Evolutionary conservation across 805 yeast species (phyloP), one percentile per base, ranked within the genome.

Genomic region (Cyberlindnera sargentensis): DNA sequence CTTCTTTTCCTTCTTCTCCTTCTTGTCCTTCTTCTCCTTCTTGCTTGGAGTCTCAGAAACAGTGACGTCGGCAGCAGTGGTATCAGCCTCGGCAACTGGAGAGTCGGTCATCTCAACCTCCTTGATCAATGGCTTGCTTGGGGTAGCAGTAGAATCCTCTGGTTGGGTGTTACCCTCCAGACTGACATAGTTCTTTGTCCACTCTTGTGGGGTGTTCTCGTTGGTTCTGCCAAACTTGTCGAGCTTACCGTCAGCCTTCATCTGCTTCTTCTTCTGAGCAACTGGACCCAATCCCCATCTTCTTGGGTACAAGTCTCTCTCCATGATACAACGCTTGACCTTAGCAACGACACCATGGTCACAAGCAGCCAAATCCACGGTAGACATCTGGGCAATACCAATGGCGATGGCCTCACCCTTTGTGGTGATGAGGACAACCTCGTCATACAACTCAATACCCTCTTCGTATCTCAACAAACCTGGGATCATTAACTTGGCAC

Each of bases 271-370:
- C 83, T 89, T 89, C 70, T 86, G 88, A 48, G 99, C 98, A 64
- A 90, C 87, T 58, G 99, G 99, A 58, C 99, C 99, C 58, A 93
- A 73, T 50, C 99, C 99, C 99, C 99, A 93, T 78, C 97, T 84
- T 78, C 99, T 85, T 71, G 99, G 99, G 69, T 93, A 93, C 41
- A 95, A 80, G 67, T 93, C 99, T 74, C 99, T 84, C 74, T 93
- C 99, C 99, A 93, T 93, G 60, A 93, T 93, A 75, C 98, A 91
- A 75, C 99, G 86, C 78, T 93, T 93, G 62, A 93, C 95, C 75
- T 87, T 89, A 55, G 99, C 96, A 61, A 91, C 99, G 48, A 90
- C 89, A 61, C 99, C 99, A 65, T 93, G 99, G 68, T 93, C 99
- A 70, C 98, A 91, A 30, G 93, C 71, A 49, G 96, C 90, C 58